A percentile compares a stretch with the other conserved stretches of the same genome.
Conservation (phyloP, 441 rosid genomes). For the Eugenia klotzschiana region DNA sequence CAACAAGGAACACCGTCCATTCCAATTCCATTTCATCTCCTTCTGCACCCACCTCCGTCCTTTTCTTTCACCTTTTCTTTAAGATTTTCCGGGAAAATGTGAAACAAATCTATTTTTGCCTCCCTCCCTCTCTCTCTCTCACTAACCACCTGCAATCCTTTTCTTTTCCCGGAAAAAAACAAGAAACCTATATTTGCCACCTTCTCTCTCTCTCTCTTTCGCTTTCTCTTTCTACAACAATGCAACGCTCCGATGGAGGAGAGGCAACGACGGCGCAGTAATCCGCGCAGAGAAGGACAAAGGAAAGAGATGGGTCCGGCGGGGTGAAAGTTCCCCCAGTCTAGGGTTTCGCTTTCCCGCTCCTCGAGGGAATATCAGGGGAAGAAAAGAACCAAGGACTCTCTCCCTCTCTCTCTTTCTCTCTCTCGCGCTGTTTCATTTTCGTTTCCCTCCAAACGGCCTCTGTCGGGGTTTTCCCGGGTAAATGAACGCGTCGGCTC, state of each 20-base stretch:
- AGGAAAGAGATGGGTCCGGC: neutral
- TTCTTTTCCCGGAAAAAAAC: neutral
- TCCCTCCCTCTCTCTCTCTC: neutral
- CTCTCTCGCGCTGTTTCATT: neutral
- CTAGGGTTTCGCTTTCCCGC: too few species aligned
- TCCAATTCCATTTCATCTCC: neutral
- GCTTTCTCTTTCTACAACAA: neutral
- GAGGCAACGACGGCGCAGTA: neutral
- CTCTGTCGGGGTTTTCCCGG: neutral
- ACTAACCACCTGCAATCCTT: neutral
- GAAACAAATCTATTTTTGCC: neutral
- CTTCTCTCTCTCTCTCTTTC: neutral
- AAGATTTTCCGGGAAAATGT: neutral
- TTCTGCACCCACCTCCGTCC: neutral
- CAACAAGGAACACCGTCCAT: neutral
- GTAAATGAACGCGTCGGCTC: neutral
- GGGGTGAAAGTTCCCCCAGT: neutral
- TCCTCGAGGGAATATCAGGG: too few species aligned
- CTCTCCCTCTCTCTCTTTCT: neutral
- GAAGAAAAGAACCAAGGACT: too few species aligned
- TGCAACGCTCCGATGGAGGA: neutral
- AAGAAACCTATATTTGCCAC: neutral
- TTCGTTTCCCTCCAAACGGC: neutral
- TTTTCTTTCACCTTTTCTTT: neutral
- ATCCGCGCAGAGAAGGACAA: neutral